Evolutionary conservation across 176 grass and related monocot genomes (phyloP).

Genomic region (Triticum aestivum): DNA sequence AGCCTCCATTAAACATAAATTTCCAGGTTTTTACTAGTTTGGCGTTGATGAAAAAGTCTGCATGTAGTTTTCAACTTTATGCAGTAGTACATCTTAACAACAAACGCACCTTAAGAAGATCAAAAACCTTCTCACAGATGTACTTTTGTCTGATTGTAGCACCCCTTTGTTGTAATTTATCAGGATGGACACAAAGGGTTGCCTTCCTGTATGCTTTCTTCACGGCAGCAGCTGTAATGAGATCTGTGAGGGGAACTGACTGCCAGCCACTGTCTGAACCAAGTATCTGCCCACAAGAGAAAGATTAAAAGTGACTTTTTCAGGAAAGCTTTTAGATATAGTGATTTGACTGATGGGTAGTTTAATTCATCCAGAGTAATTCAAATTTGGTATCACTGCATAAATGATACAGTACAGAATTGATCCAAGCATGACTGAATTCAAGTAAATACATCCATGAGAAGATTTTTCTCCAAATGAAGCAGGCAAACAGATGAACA

Average conservation of each 20-base stretch:
- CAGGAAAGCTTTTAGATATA: too few relatives aligned
- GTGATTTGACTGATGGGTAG: neutral
- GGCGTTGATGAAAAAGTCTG: neutral
- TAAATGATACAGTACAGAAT: slow-evolving; percentile 21
- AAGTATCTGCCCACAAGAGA: slow-evolving; percentile 66
- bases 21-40: slow-evolving; percentile 1
- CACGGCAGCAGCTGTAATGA: slow-evolving; percentile 78
- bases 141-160: slow-evolving; percentile 94
- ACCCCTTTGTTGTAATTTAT: slow-evolving; percentile 95
- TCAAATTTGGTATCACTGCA: slow-evolving; percentile 8
- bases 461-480: neutral
- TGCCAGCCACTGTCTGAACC: slow-evolving; percentile 90
- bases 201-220: slow-evolving; percentile 96
- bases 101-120: slow-evolving; percentile 92
- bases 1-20: neutral
- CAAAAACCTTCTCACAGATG: slow-evolving; percentile 98
- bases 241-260: slow-evolving; percentile 86
- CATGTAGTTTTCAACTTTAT: neutral
- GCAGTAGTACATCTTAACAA: slow-evolving; percentile 17
- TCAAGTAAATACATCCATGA: slow-evolving; percentile 10
- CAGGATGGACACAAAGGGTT: slow-evolving; percentile 97
- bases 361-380: neutral
- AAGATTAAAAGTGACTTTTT: neutral
- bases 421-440: slow-evolving; percentile 3
- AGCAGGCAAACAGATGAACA: neutral